Percentiles rank a stretch among this genome's conserved stretches.
Evolutionary conservation across 768 basidiomycete species (phyloP).

Genomic region (Mycena galericulata): DNA sequence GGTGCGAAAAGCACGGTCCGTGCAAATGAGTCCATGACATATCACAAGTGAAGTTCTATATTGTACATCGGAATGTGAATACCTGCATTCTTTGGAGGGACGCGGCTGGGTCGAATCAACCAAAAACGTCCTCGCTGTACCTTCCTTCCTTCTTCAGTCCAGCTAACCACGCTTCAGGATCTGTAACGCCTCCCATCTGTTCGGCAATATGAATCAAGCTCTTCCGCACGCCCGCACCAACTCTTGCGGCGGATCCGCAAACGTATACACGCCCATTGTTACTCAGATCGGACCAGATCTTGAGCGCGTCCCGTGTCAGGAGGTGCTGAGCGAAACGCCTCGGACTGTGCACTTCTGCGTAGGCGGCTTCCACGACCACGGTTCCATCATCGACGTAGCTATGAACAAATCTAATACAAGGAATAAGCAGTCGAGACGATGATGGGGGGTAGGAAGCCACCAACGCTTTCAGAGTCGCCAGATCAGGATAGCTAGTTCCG

Average conservation of each 20-base stretch:
- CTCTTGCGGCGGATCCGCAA: conserved; percentile 19
- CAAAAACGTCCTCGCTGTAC: conserved; percentile 32
- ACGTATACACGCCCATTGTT: conserved; percentile 22
- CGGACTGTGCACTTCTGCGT: conserved; percentile 23
- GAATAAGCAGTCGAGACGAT: neutral
- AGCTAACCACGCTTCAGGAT: conserved; percentile 14
- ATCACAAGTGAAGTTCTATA: no score
- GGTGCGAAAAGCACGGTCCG: no score
- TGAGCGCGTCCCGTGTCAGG: conserved; percentile 25
- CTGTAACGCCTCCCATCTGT: conserved; percentile 22
- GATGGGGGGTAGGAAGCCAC: neutral
- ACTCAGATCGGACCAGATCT: conserved; percentile 24
- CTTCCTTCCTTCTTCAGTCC: conserved; percentile 24
- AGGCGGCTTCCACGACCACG: conserved; percentile 23
- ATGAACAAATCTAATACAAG: neutral
- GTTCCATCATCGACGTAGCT: conserved; percentile 24
- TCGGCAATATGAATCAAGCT: conserved; percentile 24
- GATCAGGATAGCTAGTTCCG: conserved; percentile 22
- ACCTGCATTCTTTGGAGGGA: no score
- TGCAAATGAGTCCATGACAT: no score
- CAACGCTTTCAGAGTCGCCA: neutral
- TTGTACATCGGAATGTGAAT: no score
- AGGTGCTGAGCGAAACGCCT: conserved; percentile 30
- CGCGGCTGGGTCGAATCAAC: no score
- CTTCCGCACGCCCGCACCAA: conserved; percentile 17